phyloP scores from a whole-genome alignment of 2,329 filamentous ascomycete species.

The Trichoderma gracile region DNA sequence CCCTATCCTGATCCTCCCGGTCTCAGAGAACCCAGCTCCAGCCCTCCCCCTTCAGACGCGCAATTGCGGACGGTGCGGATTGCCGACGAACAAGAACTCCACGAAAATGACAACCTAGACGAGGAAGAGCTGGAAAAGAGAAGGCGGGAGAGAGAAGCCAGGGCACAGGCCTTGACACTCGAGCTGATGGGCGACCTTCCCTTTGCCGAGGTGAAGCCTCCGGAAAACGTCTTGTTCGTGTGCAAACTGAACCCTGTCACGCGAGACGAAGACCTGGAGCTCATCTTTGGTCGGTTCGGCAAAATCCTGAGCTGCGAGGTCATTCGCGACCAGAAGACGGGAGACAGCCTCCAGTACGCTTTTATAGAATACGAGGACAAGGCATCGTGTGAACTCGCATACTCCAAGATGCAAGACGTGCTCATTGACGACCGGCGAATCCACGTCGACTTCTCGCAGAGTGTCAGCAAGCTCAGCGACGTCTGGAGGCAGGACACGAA shows the following conservation, averaged over 20 bases:
- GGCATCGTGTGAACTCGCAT: conserved; percentile 88
- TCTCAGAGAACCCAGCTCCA: conserved; percentile 73
- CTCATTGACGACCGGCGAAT: conserved; percentile 96
- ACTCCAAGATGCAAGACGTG: conserved; percentile 98
- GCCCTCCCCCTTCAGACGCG: conserved; percentile 77
- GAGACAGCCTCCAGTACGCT: conserved; percentile 93
- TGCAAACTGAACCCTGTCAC: conserved; percentile 99
- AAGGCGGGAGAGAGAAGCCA: conserved; percentile 83
- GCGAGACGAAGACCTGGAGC: conserved; percentile 86
- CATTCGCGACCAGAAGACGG: conserved; percentile 89
- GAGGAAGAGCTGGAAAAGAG: conserved; percentile 78
- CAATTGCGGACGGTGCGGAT: conserved; percentile 92
- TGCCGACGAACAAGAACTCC: conserved; percentile 80
- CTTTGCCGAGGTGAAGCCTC: conserved; percentile 95
- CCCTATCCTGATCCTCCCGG: conserved; percentile 82
- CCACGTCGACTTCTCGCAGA: conserved; percentile 98
- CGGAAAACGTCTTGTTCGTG: conserved; percentile 95
- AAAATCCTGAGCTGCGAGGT: conserved; percentile 95
- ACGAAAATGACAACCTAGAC: conserved; percentile 68
- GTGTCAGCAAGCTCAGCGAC: conserved; percentile 82
- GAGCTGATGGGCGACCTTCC: conserved; percentile 98
- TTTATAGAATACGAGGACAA: conserved; percentile 97
- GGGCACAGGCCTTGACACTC: conserved; percentile 89
- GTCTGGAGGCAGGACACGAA: conserved; percentile 87
- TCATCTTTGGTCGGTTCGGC: conserved; percentile 96